phyloP scores from a whole-genome alignment of 371 early-diverging fungal genomes.

The Actinomucor elegans region DNA sequence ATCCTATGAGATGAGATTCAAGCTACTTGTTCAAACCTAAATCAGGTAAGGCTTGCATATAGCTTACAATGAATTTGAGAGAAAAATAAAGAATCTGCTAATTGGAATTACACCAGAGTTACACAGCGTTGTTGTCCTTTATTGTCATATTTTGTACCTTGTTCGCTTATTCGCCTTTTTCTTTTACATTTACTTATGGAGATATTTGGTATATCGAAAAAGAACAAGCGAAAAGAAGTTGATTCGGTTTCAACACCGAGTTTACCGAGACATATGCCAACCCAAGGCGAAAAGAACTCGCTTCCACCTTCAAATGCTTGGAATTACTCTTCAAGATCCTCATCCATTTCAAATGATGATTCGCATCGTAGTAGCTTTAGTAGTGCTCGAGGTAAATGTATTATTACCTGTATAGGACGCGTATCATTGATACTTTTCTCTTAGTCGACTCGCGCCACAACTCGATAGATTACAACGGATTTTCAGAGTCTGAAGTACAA shows the following conservation, averaged over 20 bases:
- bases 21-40: too few species aligned
- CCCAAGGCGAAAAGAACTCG: constrained; percentile 12
- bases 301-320: constrained; percentile 15
- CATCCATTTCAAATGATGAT: constrained; percentile 23
- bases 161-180: constrained; percentile 2
- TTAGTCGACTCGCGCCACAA: constrained; percentile 11
- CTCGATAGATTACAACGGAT: constrained; percentile 16
- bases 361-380: constrained; percentile 5
- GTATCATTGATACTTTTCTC: not conserved
- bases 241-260: constrained; percentile 16
- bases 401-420: not conserved
- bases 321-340: constrained; percentile 21
- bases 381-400: not conserved
- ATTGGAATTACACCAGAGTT: too few species aligned
- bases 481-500: constrained; percentile 33
- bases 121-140: too few species aligned
- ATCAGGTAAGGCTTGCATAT: too few species aligned
- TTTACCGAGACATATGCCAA: constrained; percentile 9
- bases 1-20: too few species aligned
- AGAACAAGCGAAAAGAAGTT: constrained; percentile 20
- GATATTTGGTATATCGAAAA: constrained; percentile 24
- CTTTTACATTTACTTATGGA: constrained; percentile 14
- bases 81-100: too few species aligned
- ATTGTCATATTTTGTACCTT: too few species aligned
- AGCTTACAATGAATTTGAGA: too few species aligned